Base-by-base conservation (phyloP, 139 green algal genomes). In the Astrephomene gubernaculifera region DNA sequence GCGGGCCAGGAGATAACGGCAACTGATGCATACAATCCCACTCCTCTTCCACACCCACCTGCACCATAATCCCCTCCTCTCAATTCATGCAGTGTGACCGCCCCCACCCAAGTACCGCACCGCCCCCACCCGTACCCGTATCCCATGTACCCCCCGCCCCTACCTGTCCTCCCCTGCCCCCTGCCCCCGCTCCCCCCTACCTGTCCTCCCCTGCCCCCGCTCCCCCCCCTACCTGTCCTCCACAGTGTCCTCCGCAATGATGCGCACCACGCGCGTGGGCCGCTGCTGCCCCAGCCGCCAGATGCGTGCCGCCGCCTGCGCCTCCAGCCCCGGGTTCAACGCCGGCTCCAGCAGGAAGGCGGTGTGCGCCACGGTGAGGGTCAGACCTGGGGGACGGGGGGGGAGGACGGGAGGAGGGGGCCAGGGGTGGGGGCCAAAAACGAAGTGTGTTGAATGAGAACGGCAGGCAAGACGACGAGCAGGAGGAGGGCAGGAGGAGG, bases 231-330 rank as follows among this genome's bases (percentile, higher is more conserved):
- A 69, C 53, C 74, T 35, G n/a, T 60, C 43, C 29, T 78, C 45
- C 45, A 85, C 79, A 1, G 81, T 86, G 81, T 86, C 45, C 53
- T 71, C 33, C 4, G 81, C 83, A 9, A 89, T 49, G 38, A 89
- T 43, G 9, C 91, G 87, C 8, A 95, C 69, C 29, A 95, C 88
- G 0, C 84, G 71, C 8, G 92, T 95, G 35, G 84, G 78, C 63
- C 79, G 88, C 27, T 79, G 79, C 83, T 95, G 92, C 38, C 92
- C 91, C 29, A 95, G 75, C 38, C 92, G 87, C 74, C 91, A 88
- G 67, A 95, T 92, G 69, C 92, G 89, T 0, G 90, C 90, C 0
- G 92, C 91, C 10, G 92, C 92, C 81, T 95, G 92, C 1, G 88
- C 78, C 80, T 90, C 80, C 4, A 90, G 25, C 0, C 87, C 91